A percentile compares a stretch with the other conserved stretches of the same genome.
Conservation (phyloP, 1,284 basidiomycete species). For the Calocybe gambosa region DNA sequence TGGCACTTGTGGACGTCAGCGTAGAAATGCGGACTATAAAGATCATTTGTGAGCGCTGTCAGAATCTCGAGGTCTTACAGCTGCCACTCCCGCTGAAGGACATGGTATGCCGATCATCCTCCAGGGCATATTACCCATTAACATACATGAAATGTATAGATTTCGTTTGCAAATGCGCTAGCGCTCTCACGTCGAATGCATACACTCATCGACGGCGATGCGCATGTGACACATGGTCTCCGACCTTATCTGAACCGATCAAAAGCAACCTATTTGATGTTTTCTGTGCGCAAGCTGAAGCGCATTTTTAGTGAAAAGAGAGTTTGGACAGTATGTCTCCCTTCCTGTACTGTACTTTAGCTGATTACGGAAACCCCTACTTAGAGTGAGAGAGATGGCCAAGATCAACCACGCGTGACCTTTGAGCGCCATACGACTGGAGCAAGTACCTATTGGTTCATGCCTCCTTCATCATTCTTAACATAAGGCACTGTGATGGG, state of each 20-base stretch:
- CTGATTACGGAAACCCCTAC: neutral
- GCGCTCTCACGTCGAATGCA: conserved; percentile 34
- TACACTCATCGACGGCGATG: conserved; percentile 44
- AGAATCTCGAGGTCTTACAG: conserved; percentile 42
- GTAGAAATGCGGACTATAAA: conserved; percentile 33
- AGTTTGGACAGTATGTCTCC: conserved; percentile 49
- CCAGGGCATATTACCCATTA: conserved; percentile 4
- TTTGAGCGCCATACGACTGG: conserved; percentile 15
- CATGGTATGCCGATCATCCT: conserved; percentile 31
- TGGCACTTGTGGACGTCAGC: conserved; percentile 44
- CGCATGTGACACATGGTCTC: conserved; percentile 39
- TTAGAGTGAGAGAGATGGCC: conserved; percentile 4
- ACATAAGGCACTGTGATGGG: neutral
- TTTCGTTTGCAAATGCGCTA: conserved; percentile 29
- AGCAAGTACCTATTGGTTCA: conserved; percentile 28
- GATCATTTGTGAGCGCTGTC: conserved; percentile 38
- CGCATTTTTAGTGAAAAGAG: conserved; percentile 49
- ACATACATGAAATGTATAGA: conserved; percentile 18
- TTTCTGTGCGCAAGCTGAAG: conserved; percentile 31
- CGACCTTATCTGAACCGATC: conserved; percentile 35
- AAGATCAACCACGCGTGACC: conserved; percentile 7
- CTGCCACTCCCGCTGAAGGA: conserved; percentile 46
- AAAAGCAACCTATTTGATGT: conserved; percentile 39
- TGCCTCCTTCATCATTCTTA: conserved; percentile 18
- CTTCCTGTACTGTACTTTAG: neutral